Conservation (phyloP, 192 early-diverging fungal genomes). For the Rhizophagus sp. region DNA sequence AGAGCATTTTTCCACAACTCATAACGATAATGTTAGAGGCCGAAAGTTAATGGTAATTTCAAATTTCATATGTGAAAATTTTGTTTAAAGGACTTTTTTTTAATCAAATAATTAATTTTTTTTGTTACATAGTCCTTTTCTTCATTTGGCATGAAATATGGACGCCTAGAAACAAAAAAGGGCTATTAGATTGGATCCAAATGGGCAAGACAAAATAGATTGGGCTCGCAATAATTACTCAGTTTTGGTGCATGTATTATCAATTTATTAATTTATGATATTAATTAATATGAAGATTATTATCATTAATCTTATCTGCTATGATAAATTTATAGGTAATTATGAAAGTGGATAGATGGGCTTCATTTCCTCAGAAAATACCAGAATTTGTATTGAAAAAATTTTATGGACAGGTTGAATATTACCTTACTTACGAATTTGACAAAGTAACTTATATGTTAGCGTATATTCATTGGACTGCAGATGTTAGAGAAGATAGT, state of each 20-base stretch:
- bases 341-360: background rate
- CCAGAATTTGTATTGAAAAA: no score
- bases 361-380: background rate
- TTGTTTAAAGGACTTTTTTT: background rate
- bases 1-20: background rate
- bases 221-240: background rate
- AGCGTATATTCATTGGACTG: no score
- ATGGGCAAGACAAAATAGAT: constrained; percentile 6
- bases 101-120: background rate
- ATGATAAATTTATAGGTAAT: background rate
- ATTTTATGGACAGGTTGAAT: no score
- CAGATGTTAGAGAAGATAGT: no score
- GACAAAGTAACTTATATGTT: no score
- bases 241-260: background rate
- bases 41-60: background rate
- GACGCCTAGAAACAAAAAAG: background rate
- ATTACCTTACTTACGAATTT: background rate
- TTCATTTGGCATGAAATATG: constrained; percentile 1
- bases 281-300: no score
- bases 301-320: no score
- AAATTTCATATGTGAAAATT: background rate
- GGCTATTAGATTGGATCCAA: background rate
- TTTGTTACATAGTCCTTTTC: background rate
- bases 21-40: background rate
- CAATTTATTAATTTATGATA: no score